A percentile compares a stretch with the other conserved stretches of the same genome.
Conservation (phyloP, 176 grass and related monocot genomes). For the Oryza australiensis region DNA sequence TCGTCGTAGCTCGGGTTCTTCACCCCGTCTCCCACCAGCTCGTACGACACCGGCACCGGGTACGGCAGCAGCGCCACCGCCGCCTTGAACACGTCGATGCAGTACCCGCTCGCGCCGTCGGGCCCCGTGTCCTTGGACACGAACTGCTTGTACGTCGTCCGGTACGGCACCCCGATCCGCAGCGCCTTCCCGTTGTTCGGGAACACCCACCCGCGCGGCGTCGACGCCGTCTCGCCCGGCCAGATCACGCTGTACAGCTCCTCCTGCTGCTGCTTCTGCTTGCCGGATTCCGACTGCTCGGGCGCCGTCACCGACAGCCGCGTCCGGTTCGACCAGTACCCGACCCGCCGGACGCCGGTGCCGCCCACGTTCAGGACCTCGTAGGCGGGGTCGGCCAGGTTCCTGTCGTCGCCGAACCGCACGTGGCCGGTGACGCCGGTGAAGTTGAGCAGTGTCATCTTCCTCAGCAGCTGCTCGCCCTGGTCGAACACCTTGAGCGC, state of each 20-base stretch:
- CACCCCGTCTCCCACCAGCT: constrained; percentile 67
- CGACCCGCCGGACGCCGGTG: constrained; percentile 61
- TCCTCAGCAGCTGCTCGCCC: constrained; percentile 56
- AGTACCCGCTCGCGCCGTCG: constrained; percentile 75
- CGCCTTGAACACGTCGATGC: constrained; percentile 91
- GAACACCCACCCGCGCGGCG: constrained; percentile 85
- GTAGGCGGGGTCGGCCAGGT: constrained; percentile 51
- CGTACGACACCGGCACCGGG: constrained; percentile 61
- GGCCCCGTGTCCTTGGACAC: constrained; percentile 50
- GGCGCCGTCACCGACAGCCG: constrained; percentile 47
- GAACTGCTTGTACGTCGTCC: constrained; percentile 67
- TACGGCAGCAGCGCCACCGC: constrained; percentile 69
- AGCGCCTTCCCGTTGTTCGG: constrained; percentile 74
- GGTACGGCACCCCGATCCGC: constrained; percentile 78
- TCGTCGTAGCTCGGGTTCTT: constrained; percentile 74
- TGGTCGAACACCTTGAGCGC: constrained; percentile 62
- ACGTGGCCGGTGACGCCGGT: constrained; percentile 68
- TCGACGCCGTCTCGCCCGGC: constrained; percentile 66
- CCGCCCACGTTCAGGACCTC: constrained; percentile 83
- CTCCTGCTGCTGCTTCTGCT: not conserved
- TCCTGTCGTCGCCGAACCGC: constrained; percentile 39
- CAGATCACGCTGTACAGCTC: constrained; percentile 68
- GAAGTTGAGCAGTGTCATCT: constrained; percentile 62
- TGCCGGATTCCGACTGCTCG: not conserved
- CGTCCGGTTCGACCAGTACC: constrained; percentile 71